Percentiles rank a stretch among this genome's conserved stretches.
These are phyloP conservation scores for Candida fluviatilis DNA, from an alignment of 805 yeast species.

Conservation along the genomic window DNA sequence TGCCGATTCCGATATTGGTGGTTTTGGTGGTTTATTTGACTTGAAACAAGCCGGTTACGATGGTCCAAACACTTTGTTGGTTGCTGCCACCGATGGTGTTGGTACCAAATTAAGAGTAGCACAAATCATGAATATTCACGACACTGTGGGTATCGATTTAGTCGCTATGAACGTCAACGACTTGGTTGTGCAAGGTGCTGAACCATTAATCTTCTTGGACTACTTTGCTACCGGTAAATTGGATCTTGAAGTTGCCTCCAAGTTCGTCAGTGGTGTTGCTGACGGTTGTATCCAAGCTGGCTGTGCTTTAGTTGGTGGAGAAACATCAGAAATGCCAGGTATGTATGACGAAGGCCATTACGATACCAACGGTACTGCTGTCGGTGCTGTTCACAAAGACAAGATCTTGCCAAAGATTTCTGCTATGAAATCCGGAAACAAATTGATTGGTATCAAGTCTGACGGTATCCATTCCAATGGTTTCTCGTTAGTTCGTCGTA, in stretches of 20 bases:
- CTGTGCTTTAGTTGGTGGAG: conserved; percentile 98
- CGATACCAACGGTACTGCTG: conserved; percentile 97
- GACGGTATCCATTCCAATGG: conserved; percentile 98
- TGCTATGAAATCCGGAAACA: conserved; percentile 73
- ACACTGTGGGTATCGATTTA: conserved; percentile 97
- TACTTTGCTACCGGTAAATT: conserved; percentile 94
- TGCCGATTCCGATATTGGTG: conserved; percentile 97
- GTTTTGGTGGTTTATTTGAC: conserved; percentile 97
- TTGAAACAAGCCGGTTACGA: conserved; percentile 83
- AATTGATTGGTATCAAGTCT: conserved; percentile 81
- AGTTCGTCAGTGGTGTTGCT: conserved; percentile 92
- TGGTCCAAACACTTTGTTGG: conserved; percentile 73
- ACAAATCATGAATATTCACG: conserved; percentile 80
- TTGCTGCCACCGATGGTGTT: conserved; percentile 98
- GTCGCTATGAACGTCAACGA: conserved; percentile 99
- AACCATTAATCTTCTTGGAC: conserved; percentile 91
- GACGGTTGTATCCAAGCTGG: conserved; percentile 93
- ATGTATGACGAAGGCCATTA: conserved; percentile 94
- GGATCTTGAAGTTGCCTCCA: conserved; percentile 78
- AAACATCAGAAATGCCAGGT: conserved; percentile 99
- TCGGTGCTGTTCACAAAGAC: conserved; percentile 85
- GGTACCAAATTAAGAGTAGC: conserved; percentile 97
- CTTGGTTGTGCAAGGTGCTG: conserved; percentile 98
- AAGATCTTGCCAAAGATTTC: conserved; percentile 69
- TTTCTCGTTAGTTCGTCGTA: conserved; percentile 88